Evolutionary conservation across 2,329 filamentous ascomycete genomes (phyloP).

Genomic region (Truncatella angustata): DNA sequence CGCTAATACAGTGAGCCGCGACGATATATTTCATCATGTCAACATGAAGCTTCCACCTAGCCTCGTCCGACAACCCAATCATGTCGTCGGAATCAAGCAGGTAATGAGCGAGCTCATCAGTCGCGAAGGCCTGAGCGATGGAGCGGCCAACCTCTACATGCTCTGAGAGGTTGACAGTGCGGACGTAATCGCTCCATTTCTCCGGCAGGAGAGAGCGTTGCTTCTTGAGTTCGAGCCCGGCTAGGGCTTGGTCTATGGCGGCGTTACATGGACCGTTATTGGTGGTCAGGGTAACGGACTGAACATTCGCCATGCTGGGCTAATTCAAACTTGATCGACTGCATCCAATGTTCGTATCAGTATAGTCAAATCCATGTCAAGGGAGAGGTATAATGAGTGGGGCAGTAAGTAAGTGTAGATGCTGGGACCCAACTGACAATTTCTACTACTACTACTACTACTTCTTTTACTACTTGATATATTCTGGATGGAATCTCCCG

Average conservation of each 20-base stretch:
- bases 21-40: slow-evolving; percentile 76
- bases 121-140: slow-evolving; percentile 74
- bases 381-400: too few relatives aligned
- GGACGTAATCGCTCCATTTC: slow-evolving; percentile 55
- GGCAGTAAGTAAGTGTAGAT: not conserved
- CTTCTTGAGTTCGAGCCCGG: slow-evolving; percentile 18
- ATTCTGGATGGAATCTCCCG: slow-evolving; percentile 56
- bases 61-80: slow-evolving; percentile 58
- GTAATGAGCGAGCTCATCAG: slow-evolving; percentile 73
- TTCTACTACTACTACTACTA: too few relatives aligned
- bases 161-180: slow-evolving; percentile 63
- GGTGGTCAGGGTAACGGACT: not conserved
- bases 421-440: slow-evolving; percentile 24
- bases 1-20: slow-evolving; percentile 72
- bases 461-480: slow-evolving; percentile 38
- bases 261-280: slow-evolving; percentile 14
- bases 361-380: not conserved
- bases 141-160: slow-evolving; percentile 69
- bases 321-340: slow-evolving; percentile 11
- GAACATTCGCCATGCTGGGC: slow-evolving; percentile 7
- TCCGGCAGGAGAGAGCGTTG: slow-evolving; percentile 50
- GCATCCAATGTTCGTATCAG: not conserved
- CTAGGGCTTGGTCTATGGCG: not conserved
- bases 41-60: slow-evolving; percentile 74
- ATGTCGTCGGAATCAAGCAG: slow-evolving; percentile 71